phyloP scores from a whole-genome alignment of 495 filamentous ascomycete genomes.

The Lasiosphaeris hirsuta region DNA sequence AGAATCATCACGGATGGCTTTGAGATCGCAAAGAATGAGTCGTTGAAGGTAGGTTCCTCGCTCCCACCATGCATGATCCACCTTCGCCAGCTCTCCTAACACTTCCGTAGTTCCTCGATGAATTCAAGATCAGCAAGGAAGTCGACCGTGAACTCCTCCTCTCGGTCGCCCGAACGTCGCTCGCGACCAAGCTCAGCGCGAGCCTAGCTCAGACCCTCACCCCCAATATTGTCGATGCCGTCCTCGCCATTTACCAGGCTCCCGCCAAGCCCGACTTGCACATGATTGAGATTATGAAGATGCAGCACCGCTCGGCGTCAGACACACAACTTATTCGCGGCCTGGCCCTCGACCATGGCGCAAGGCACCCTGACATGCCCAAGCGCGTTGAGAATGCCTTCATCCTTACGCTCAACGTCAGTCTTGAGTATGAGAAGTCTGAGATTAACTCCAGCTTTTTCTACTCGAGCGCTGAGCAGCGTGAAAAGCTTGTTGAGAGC shows the following conservation, averaged over 20 bases:
- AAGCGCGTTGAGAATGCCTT: constrained; percentile 92
- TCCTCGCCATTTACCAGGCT: constrained; percentile 85
- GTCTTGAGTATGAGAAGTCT: constrained; percentile 96
- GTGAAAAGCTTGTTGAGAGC: constrained; percentile 96
- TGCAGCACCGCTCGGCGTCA: constrained; percentile 95
- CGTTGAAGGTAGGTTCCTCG: constrained; percentile 65
- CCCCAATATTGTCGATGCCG: constrained; percentile 91
- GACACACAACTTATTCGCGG: constrained; percentile 95
- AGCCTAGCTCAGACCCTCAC: constrained; percentile 88
- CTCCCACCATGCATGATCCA: neutral
- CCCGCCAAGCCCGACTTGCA: constrained; percentile 93
- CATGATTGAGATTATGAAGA: constrained; percentile 99
- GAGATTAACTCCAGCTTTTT: constrained; percentile 99
- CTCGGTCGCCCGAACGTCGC: constrained; percentile 89
- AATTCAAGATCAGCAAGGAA: constrained; percentile 81
- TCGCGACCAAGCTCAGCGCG: constrained; percentile 88
- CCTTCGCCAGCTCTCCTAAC: constrained; percentile 13
- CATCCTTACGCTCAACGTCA: constrained; percentile 94
- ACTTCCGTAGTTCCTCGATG: constrained; percentile 73
- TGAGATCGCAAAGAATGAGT: constrained; percentile 91
- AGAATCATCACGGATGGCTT: constrained; percentile 97
- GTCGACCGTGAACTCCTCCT: constrained; percentile 92
- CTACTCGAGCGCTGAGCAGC: constrained; percentile 93
- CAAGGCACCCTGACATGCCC: constrained; percentile 96
- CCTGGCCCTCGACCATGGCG: constrained; percentile 91